A percentile compares a stretch with the other conserved stretches of the same genome.
phyloP scores from a whole-genome alignment of 805 yeast genomes.

The Torulaspora indica region DNA sequence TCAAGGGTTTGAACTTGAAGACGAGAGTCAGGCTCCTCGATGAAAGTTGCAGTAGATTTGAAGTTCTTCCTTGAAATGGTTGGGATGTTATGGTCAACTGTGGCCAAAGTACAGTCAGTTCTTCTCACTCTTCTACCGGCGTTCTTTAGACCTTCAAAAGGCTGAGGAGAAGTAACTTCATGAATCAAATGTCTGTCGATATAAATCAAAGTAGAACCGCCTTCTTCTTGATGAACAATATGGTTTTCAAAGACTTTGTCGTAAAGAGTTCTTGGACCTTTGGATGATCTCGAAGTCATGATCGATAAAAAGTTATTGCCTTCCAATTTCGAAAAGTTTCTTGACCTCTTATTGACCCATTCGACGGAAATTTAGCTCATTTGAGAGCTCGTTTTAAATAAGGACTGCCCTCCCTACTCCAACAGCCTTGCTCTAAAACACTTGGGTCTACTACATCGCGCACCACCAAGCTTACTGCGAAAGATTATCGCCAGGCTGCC shows the following conservation, averaged over 20 bases:
- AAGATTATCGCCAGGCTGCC: too few species aligned
- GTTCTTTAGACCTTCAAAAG: slow-evolving; percentile 88
- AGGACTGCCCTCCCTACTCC: too few species aligned
- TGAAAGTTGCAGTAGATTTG: slow-evolving; percentile 70
- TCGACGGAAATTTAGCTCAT: too few species aligned
- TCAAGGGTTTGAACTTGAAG: slow-evolving; percentile 90
- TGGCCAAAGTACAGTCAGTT: slow-evolving; percentile 86
- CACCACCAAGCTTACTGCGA: too few species aligned
- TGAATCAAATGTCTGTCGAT: slow-evolving; percentile 97
- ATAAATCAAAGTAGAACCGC: slow-evolving; percentile 80
- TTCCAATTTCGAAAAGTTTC: too few species aligned
- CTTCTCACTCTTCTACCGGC: slow-evolving; percentile 90
- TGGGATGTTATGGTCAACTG: slow-evolving; percentile 97
- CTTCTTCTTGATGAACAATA: slow-evolving; percentile 81
- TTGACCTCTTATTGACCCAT: too few species aligned
- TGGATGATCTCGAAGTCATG: slow-evolving; percentile 33
- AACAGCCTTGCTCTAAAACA: too few species aligned
- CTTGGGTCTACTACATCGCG: too few species aligned
- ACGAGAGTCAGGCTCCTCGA: slow-evolving; percentile 85
- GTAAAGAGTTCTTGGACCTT: slow-evolving; percentile 68
- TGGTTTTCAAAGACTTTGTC: slow-evolving; percentile 97
- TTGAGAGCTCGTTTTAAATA: too few species aligned
- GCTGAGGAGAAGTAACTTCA: slow-evolving; percentile 99
- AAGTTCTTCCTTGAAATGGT: slow-evolving; percentile 79
- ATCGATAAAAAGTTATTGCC: background rate